Base-by-base conservation (phyloP, 2,329 filamentous ascomycete genomes). In the Alternaria sp. region DNA sequence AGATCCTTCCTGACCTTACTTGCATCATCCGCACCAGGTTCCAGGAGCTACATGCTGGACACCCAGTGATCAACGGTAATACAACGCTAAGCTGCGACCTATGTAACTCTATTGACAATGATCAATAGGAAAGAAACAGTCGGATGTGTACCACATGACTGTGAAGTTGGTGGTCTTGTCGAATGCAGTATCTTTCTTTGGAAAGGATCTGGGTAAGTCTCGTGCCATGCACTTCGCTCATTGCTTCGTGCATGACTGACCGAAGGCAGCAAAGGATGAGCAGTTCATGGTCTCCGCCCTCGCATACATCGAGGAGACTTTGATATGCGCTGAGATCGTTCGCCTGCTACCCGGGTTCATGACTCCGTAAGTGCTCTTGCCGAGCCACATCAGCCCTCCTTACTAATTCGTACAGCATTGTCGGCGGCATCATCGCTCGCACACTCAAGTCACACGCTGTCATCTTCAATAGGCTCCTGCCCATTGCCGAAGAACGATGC, bases 291-390 rank as follows among this genome's bases (percentile, higher is more conserved):
- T 57, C 9, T 62, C 68, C 1, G 72, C 67, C 1, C 56, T 66
- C 15, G 58, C 45, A 1, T 76, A 72, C 46, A 65, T 74, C n/a
- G 72, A 75, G 33, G 61, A 76, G 49, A 72, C 66, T 0, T 15
- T 78, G 2, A 47, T 75, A 7, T 62, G 62, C 41, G 72, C 75
- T 5, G 75, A 79, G 26, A 60, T 74, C 2, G 47, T 76, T 6
- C 57, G 67, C 26, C 44, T 77, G 6, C 28, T 69, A 2, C 75
- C 68, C 8, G 57, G 44, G 15, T 66, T 67, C 30, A 51, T 71
- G 53, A 55, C 53, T 6, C 68, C 66, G 59, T 67, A 45, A 41
- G 60, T 66, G 46, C 8, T 18, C 3, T 21, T 5, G 23, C 10
- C 25, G n/a, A 8, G n/a, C 5, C 18, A 20, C 5, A 18, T 9